Conservation (phyloP, 306 rosid genomes). For the Arachis stenosperma region DNA sequence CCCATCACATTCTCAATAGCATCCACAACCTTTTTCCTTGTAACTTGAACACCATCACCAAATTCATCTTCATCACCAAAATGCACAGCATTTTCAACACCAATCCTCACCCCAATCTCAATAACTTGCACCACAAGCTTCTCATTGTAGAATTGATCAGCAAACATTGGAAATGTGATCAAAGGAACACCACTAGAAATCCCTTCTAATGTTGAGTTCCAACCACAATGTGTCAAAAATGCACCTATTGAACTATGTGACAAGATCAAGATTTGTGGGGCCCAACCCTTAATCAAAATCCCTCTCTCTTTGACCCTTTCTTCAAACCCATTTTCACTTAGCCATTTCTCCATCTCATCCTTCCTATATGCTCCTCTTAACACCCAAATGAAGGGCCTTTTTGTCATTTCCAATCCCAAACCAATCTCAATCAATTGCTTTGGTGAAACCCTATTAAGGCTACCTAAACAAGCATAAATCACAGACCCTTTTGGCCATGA, state of each 20-base stretch:
- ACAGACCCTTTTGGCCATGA: conserved; percentile 47
- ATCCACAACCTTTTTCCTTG: conserved; percentile 37
- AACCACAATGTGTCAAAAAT: conserved; percentile 65
- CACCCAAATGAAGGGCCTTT: conserved; percentile 72
- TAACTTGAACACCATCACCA: conserved; percentile 40
- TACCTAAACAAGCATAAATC: conserved; percentile 61
- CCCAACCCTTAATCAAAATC: conserved; percentile 59
- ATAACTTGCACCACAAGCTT: conserved; percentile 43
- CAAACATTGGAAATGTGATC: conserved; percentile 59
- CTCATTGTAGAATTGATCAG: conserved; percentile 55
- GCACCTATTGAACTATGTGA: conserved; percentile 57
- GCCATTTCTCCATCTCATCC: conserved; percentile 45
- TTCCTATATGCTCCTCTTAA: conserved; percentile 42
- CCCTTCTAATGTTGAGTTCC: conserved; percentile 67
- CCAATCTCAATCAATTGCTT: conserved; percentile 56
- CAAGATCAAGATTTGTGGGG: conserved; percentile 54
- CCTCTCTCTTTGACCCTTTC: conserved; percentile 58
- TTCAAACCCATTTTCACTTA: conserved; percentile 43
- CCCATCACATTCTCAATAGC: conserved; percentile 52
- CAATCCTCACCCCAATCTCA: conserved; percentile 43
- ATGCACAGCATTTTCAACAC: conserved; percentile 31
- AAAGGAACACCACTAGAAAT: conserved; percentile 54
- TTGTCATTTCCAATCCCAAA: conserved; percentile 59
- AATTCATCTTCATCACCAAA: conserved; percentile 47
- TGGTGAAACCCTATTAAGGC: conserved; percentile 43